phyloP scores from a whole-genome alignment of 192 early-diverging fungal genomes.

The Coemansia sp. region DNA sequence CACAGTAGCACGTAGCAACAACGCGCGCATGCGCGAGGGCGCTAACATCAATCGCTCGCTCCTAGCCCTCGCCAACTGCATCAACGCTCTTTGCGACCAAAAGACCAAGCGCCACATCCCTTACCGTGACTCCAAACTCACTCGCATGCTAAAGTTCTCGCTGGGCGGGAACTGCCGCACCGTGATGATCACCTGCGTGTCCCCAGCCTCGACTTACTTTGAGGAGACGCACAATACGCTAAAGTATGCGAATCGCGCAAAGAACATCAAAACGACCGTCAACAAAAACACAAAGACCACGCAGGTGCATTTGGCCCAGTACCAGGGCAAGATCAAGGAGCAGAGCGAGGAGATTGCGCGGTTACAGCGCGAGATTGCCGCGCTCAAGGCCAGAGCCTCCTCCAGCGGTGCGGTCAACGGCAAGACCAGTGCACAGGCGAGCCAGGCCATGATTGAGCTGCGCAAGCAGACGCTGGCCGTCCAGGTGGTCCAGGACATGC shows the following conservation, averaged over 20 bases:
- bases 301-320: slow-evolving; percentile 60
- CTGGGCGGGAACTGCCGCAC: slow-evolving; percentile 87
- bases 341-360: slow-evolving; percentile 58
- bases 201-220: slow-evolving; percentile 71
- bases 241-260: slow-evolving; percentile 92
- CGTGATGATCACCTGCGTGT: slow-evolving; percentile 87
- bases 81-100: slow-evolving; percentile 63
- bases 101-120: slow-evolving; percentile 79
- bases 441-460: slow-evolving; percentile 36
- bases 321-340: slow-evolving; percentile 60
- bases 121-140: slow-evolving; percentile 95
- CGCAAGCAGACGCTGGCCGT: slow-evolving; percentile 46
- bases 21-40: slow-evolving; percentile 91
- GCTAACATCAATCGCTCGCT: slow-evolving; percentile 92
- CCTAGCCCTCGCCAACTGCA: slow-evolving; percentile 73
- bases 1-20: slow-evolving; percentile 58
- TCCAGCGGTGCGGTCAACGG: background rate
- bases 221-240: slow-evolving; percentile 92
- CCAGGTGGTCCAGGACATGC: slow-evolving; percentile 50
- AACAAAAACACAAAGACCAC: slow-evolving; percentile 57
- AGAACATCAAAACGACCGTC: slow-evolving; percentile 79
- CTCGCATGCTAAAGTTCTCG: slow-evolving; percentile 88
- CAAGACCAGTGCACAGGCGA: slow-evolving; percentile 15
- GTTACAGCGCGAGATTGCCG: slow-evolving; percentile 51
- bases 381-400: slow-evolving; percentile 5